Base-by-base conservation (phyloP, 1,139 yeast genomes). In the Arxiozyma slooffiae region DNA sequence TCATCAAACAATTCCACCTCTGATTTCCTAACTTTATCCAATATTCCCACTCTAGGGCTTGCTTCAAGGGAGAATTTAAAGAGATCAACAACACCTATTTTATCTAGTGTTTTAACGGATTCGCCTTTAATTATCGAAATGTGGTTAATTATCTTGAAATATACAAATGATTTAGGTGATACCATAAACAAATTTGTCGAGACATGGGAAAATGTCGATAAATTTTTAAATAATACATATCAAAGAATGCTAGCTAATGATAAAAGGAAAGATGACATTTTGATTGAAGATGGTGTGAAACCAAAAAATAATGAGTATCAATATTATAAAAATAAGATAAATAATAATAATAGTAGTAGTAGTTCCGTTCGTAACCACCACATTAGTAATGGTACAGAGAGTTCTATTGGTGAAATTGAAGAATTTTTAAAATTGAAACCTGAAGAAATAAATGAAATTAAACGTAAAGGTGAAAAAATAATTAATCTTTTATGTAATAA, bases 141-240 rank as follows among this genome's bases (percentile, higher is more conserved):
- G 78, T 82, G 81, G 87, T 64, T 69, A 55, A 67, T 70, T 52
- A 67, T 78, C 41, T 67, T 72, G 54, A 75, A 73, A 53, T 68
- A 78, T 17, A 64, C 78, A n/a, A 76, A 72, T 23, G 72, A 70
- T 50, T 62, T 76, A 48, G 60, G 68, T 16, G 60, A 57, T 8
- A 49, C 61, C 3, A 53, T 61, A 9, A 54, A 55, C 14, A 65
- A 68, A 36, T 75, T 76, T 43, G 67, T 71, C 22, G 66, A 67
- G 47, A 72, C 77, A 54, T 77, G 81, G 80, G 69, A 68, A 46
- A 70, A 71, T 52, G 72, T 76, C 48, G 67, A 68, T 48, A 72
- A 71, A 30, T 75, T 78, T 55, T 55, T 78, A 46, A 71, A 70
- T 48, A 79, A 79, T 6, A 59, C 68, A 14, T 69, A 71, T 40